A percentile compares a stretch with the other conserved stretches of the same genome.
These are phyloP conservation scores for Bipolaris oryzae DNA, from an alignment of 2,329 filamentous ascomycete genomes.

Conservation along the genomic window DNA sequence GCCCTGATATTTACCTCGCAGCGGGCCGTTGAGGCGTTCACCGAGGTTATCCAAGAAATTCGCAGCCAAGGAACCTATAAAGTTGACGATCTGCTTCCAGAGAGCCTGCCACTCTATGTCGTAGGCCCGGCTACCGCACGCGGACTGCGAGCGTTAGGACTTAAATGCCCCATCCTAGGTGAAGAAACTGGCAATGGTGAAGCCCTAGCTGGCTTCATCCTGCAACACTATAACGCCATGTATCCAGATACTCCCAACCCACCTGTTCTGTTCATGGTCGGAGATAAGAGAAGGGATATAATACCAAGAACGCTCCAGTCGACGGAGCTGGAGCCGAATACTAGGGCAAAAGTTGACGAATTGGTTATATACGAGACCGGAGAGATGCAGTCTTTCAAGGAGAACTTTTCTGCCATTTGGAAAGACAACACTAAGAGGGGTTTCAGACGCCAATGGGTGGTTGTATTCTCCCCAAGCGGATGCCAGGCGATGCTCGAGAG, in stretches of 20 bases:
- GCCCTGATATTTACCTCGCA: constrained; percentile 87
- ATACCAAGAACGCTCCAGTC: constrained; percentile 82
- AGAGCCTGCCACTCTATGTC: constrained; percentile 71
- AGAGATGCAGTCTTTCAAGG: constrained; percentile 78
- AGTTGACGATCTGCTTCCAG: constrained; percentile 48
- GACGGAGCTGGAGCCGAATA: constrained; percentile 53
- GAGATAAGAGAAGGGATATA: constrained; percentile 86
- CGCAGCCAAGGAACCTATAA: constrained; percentile 41
- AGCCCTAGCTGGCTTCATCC: constrained; percentile 75
- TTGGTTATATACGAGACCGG: constrained; percentile 85
- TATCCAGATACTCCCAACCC: constrained; percentile 54
- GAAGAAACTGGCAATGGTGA: constrained; percentile 86
- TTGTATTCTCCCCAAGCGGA: constrained; percentile 71
- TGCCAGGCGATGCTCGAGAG: constrained; percentile 65
- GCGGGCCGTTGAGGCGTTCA: constrained; percentile 79
- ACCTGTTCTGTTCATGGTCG: constrained; percentile 83
- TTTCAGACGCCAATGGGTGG: constrained; percentile 67
- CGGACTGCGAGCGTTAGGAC: constrained; percentile 64
- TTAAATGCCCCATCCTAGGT: constrained; percentile 69
- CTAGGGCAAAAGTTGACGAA: constrained; percentile 73
- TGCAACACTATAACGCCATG: constrained; percentile 71
- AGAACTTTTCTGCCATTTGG: constrained; percentile 65
- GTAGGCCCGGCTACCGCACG: constrained; percentile 82
- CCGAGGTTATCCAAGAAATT: constrained; percentile 64
- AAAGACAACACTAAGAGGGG: constrained; percentile 49